Evolutionary conservation across 176 grass and related monocot species (phyloP).

Genomic region (Eleusine coracana): DNA sequence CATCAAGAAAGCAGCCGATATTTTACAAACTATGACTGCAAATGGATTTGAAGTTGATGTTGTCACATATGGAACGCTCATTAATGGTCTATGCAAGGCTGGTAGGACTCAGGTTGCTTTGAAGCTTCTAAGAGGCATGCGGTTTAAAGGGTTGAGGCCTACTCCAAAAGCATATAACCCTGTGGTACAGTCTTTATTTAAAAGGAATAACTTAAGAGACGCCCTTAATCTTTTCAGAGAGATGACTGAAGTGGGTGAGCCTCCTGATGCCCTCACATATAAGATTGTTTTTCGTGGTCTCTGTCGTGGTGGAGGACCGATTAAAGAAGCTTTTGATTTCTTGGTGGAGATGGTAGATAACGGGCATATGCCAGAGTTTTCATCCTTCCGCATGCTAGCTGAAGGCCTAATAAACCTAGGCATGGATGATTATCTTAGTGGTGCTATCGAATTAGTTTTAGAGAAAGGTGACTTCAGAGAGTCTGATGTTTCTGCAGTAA

Average conservation of each 20-base stretch:
- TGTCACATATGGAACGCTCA: constrained; percentile 79
- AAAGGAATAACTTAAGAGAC: constrained; percentile 56
- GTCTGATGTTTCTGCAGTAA: constrained; percentile 72
- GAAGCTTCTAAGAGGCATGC: constrained; percentile 78
- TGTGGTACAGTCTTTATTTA: constrained; percentile 75
- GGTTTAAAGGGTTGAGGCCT: constrained; percentile 69
- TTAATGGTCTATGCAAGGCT: constrained; percentile 84
- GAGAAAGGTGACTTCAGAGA: constrained; percentile 59
- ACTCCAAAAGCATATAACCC: constrained; percentile 85
- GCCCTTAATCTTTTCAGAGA: constrained; percentile 81
- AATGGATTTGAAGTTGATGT: constrained; percentile 85
- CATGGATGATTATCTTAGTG: constrained; percentile 79
- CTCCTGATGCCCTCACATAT: constrained; percentile 80
- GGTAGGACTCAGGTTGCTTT: constrained; percentile 78
- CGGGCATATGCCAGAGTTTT: constrained; percentile 76
- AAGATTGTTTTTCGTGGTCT: constrained; percentile 83
- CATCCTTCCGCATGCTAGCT: constrained; percentile 73
- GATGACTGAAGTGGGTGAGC: constrained; percentile 68
- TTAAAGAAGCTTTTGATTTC: constrained; percentile 89
- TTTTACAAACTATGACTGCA: constrained; percentile 76
- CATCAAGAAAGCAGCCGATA: constrained; percentile 70
- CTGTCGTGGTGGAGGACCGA: constrained; percentile 71
- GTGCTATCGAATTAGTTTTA: constrained; percentile 63
- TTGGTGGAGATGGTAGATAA: constrained; percentile 77
- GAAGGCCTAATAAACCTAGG: constrained; percentile 78